Evolutionary conservation across 805 yeast genomes (phyloP).

Genomic region (Myxozyma neglecta): DNA sequence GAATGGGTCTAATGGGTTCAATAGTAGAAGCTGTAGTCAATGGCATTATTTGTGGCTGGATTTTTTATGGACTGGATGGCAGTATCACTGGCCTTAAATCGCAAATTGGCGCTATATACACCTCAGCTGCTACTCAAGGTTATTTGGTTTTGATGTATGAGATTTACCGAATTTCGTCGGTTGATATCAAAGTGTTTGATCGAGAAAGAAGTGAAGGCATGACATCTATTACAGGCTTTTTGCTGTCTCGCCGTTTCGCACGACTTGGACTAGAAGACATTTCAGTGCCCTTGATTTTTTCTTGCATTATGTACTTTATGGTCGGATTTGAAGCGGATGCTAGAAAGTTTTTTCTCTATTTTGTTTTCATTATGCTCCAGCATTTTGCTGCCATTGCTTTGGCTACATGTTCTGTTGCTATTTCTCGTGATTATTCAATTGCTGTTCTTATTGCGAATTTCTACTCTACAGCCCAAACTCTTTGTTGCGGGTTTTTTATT

Average conservation of each 20-base stretch:
- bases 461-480: slow-evolving; percentile 67
- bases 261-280: slow-evolving; percentile 70
- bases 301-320: slow-evolving; percentile 71
- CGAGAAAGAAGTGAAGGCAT: slow-evolving; percentile 72
- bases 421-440: slow-evolving; percentile 59
- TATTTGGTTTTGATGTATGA: slow-evolving; percentile 59
- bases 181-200: slow-evolving; percentile 57
- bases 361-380: slow-evolving; percentile 56
- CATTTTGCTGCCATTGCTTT: slow-evolving; percentile 57
- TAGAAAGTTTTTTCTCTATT: slow-evolving; percentile 59
- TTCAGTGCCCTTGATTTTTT: slow-evolving; percentile 58
- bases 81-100: slow-evolving; percentile 67
- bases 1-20: slow-evolving; percentile 48
- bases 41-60: slow-evolving; percentile 72
- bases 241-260: slow-evolving; percentile 64
- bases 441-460: slow-evolving; percentile 64
- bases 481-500: slow-evolving; percentile 79
- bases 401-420: slow-evolving; percentile 54
- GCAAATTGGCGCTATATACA: slow-evolving; percentile 52
- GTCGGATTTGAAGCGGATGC: slow-evolving; percentile 60
- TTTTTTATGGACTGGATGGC: slow-evolving; percentile 56
- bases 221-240: slow-evolving; percentile 65
- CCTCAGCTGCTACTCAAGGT: slow-evolving; percentile 54
- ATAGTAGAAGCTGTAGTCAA: slow-evolving; percentile 52
- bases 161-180: slow-evolving; percentile 55